Percentiles rank a stretch among this genome's conserved stretches.
Evolutionary conservation across 805 yeast genomes (phyloP).

Genomic region (Hanseniaspora nectarophila): DNA sequence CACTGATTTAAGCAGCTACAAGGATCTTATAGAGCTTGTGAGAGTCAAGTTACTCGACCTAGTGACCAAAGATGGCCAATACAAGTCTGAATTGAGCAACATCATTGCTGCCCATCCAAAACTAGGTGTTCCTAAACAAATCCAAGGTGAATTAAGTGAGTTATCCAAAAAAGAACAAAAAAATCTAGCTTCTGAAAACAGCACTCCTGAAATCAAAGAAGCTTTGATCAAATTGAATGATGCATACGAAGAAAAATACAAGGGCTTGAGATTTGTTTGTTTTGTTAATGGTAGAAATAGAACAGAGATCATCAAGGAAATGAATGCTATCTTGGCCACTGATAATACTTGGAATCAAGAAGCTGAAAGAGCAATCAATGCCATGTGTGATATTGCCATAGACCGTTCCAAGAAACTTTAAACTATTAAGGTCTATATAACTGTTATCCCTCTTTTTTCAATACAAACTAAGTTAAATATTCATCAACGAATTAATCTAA

Average conservation of each 20-base stretch:
- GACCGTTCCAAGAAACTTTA: slow-evolving; percentile 51
- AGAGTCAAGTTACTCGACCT: slow-evolving; percentile 32
- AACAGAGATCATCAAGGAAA: slow-evolving; percentile 48
- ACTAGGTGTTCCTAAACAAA: slow-evolving; percentile 45
- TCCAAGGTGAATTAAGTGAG: slow-evolving; percentile 33
- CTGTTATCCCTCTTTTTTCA: too few species aligned
- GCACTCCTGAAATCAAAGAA: slow-evolving; percentile 32
- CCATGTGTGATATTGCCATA: slow-evolving; percentile 84
- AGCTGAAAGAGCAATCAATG: slow-evolving; percentile 56
- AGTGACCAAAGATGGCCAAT: slow-evolving; percentile 20
- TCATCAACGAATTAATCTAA: too few species aligned
- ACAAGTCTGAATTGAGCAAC: slow-evolving; percentile 26
- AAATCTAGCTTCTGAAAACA: slow-evolving; percentile 39
- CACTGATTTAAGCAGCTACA: slow-evolving; percentile 21
- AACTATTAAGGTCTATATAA: too few species aligned
- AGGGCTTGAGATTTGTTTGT: slow-evolving; percentile 71
- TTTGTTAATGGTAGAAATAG: slow-evolving; percentile 79
- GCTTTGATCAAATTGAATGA: slow-evolving; percentile 44
- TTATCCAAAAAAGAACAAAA: slow-evolving; percentile 66
- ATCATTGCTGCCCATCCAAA: slow-evolving; percentile 90
- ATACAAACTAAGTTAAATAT: too few species aligned
- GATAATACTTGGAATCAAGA: slow-evolving; percentile 35
- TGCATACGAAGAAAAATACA: slow-evolving; percentile 50
- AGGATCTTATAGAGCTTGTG: slow-evolving; percentile 36
- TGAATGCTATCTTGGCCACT: slow-evolving; percentile 42